A percentile compares a stretch with the other conserved stretches of the same genome.
phyloP scores from a whole-genome alignment of 2,329 filamentous ascomycete species.

The Tolypocladium endophyticum region DNA sequence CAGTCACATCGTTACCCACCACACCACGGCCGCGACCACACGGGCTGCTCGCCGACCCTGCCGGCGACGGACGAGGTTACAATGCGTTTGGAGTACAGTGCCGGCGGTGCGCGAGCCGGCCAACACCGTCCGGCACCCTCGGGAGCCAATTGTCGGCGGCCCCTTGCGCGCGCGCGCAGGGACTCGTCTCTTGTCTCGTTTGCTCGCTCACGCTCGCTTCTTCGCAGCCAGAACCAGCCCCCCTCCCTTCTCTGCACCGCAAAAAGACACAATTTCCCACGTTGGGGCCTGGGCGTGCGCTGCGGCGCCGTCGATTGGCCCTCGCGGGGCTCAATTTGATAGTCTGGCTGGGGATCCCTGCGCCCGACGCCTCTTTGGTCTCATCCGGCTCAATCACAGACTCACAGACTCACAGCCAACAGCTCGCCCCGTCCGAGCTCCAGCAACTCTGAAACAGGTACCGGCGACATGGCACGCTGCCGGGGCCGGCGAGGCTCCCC shows the following conservation, averaged over 20 bases:
- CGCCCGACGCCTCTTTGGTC: background rate
- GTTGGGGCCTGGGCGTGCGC: background rate
- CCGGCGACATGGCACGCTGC: background rate
- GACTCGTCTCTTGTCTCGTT: background rate
- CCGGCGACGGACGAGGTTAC: background rate
- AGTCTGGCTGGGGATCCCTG: background rate
- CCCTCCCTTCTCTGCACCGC: background rate
- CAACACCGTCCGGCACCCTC: background rate
- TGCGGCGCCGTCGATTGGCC: background rate
- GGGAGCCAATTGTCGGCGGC: background rate
- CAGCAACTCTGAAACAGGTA: background rate
- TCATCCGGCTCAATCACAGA: background rate
- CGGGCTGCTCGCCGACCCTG: background rate
- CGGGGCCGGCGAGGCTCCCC: background rate
- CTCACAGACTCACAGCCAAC: background rate
- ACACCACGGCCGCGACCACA: background rate
- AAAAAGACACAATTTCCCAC: background rate
- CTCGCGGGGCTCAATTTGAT: background rate
- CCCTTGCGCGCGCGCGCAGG: background rate
- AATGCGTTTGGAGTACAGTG: background rate
- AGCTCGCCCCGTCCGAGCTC: background rate
- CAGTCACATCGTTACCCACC: background rate
- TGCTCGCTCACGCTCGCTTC: background rate
- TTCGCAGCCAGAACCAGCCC: background rate
- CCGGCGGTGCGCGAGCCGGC: background rate